Evolutionary conservation across 2,329 filamentous ascomycete genomes (phyloP), one percentile per base, ranked within the genome.

Genomic region (Cladophialophora bantiana): DNA sequence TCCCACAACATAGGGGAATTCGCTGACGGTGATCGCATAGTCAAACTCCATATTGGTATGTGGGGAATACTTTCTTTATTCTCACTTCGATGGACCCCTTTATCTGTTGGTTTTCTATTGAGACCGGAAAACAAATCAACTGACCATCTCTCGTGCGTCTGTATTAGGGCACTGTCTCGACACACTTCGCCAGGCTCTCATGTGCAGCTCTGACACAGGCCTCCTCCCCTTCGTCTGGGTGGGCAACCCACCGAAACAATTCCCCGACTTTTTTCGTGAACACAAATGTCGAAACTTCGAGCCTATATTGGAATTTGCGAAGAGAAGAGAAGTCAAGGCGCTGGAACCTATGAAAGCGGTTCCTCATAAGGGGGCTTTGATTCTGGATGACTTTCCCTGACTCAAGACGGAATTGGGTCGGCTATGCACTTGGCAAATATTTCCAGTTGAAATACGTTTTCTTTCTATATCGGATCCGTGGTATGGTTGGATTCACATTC

Each of bases 1-100:
- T 26, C 18, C 20, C 10, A 50, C 12, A 50, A 12, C 13, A 50
- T 50, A 12, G 45, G 7, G 10, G 45, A 50, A 12, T 50, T 50
- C 20, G 45, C 45, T 5, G 45, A 50, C 20, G 45, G 45, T 2
- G 45, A 50, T 10, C 7, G 45, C 20, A 50, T 50, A 10, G 45
- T 50, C 45, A 50, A 50, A 50, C 45, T 50, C 45, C 45, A 50
- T 50, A 50, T 50, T 26, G 45, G 45, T 50, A 50, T 5, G 45
- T 26, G 7, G 18, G 45, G 45, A 50, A 20, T 18, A 3, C 5
- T 48, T 26, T 42, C 20, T 20, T 26, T 15, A 26, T 31, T 50
- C 12, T 3, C 10, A 50, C 20, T 31, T 13, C 45, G 45, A 31
- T 12, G 13, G 20, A 26, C 3, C 13, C 20, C 9, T 18, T 26